Conservation (phyloP, 768 basidiomycete species). For the Boletales sp. region DNA sequence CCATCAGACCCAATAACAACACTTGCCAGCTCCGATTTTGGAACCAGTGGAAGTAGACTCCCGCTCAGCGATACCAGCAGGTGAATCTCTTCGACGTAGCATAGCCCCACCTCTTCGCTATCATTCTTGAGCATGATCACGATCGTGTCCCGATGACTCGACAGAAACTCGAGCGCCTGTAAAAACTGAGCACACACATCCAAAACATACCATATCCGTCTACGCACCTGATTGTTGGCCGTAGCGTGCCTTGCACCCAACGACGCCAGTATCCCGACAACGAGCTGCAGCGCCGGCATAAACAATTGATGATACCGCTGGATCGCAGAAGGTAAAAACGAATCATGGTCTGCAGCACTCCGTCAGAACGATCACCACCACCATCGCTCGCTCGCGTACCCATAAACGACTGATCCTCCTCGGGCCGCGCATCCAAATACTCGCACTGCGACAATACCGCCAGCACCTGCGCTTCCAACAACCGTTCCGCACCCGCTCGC, state of each 20-base stretch:
- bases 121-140: constrained; percentile 80
- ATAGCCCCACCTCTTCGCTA: constrained; percentile 54
- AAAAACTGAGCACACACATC: neutral
- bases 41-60: constrained; percentile 65
- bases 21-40: constrained; percentile 76
- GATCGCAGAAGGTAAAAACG: constrained; percentile 84
- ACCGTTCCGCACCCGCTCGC: constrained; percentile 76
- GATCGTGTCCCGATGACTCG: constrained; percentile 79
- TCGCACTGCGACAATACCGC: constrained; percentile 78
- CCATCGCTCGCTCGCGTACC: constrained; percentile 45
- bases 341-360: constrained; percentile 59
- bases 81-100: constrained; percentile 75
- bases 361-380: neutral
- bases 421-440: constrained; percentile 81
- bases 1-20: neutral
- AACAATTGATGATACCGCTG: constrained; percentile 90
- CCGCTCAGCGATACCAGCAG: constrained; percentile 72
- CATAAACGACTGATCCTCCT: constrained; percentile 77
- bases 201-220: neutral
- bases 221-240: constrained; percentile 62
- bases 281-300: constrained; percentile 81
- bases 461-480: constrained; percentile 76
- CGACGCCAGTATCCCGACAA: constrained; percentile 74
- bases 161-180: constrained; percentile 78
- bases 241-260: constrained; percentile 66